Base-by-base conservation (phyloP, 2,329 filamentous ascomycete genomes). In the Trichoderma sp. region DNA sequence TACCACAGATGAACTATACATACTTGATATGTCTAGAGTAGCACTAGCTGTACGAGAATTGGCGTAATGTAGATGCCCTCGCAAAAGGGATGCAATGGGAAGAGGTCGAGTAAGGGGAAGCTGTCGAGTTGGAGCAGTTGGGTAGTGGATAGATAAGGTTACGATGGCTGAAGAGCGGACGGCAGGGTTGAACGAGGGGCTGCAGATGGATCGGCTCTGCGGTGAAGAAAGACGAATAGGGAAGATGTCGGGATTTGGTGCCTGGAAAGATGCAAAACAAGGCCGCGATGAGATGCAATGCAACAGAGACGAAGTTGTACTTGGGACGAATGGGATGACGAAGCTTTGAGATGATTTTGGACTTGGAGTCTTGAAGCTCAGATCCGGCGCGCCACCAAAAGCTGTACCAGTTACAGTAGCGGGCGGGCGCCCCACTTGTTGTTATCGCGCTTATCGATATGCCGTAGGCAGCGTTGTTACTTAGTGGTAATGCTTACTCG, bases 371-470 rank as follows among this genome's bases (percentile, higher is more conserved):
- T 66, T 60, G 66, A 69, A 72, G 69, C 69, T 72, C 69, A 53
- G 69, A 72, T 64, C 24, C 35, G 59, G 59, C 68, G 66, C 66
- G 56, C 68, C 56, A 63, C 68, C 68, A 53, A 35, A 41, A 72
- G 69, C 69, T 53, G 69, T 24, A 41, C 16, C 6, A 35, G 33
- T 41, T 7, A 3, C 14, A 38, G 6, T 41, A 53, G 41, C 38
- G 67, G 67, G 53, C 31, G 27, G 50, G 6, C 16, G 66, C 59
- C 21, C 69, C 59, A 64, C 59, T 50, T 50, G 69, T 56, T 38
- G 50, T 72, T 59, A 33, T 63, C 60, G n/a, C n/a, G 60, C 60
- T 33, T 60, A 72, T 56, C 69, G 69, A 72, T 72, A 72, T 27
- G 14, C 9, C 45, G 18, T 12, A 31, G 27, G 35, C 33, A 50